Evolutionary conservation across 1,139 yeast species (phyloP), one percentile per base, ranked within the genome.

Genomic region (Arxiozyma slooffiae): DNA sequence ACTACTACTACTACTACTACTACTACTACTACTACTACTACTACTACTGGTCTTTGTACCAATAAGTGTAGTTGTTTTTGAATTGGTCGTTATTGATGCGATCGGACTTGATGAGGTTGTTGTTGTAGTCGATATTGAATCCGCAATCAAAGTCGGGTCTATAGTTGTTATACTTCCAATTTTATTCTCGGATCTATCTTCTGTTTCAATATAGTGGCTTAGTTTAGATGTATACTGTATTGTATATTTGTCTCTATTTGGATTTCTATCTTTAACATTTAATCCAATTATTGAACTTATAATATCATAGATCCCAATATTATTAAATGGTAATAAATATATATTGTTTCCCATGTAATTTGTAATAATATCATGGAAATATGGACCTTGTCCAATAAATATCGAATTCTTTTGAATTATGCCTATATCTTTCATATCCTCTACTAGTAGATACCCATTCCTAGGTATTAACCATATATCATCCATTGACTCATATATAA

Each of bases 311-410:
- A 90, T 75, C 54, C 87, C 87, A 9, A 77, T 72, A 63, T 88
- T 90, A 8, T 73, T 71, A 61, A 90, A 85, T 2, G 96, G 95
- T 4, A 20, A 14, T 7, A 42, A 53, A 71, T 65, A 26, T 84
- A 65, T 46, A 55, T 38, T 39, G 11, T 30, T 30, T 14, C 21
- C 36, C 36, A 30, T 30, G n/a, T 30, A 30, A 21, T 18, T 16
- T 23, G 5, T 16, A 26, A 38, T 7, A 7, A 39, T 30, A 21
- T 36, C 48, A 11, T 64, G 55, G 67, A 88, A 88, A 62, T 77
- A 85, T 1, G 97, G 97, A 0, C 97, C 97, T 7, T 76, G 67
- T 0, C 84, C 96, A 44, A 87, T 61, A 63, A 90, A 90, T 16
- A 86, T 61, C 0, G 96, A 90, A 7, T 34, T 24, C 20, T 30